Conservation (phyloP, 2,329 filamentous ascomycete genomes). For the Ophiocordyceps camponoti-leonardi region DNA sequence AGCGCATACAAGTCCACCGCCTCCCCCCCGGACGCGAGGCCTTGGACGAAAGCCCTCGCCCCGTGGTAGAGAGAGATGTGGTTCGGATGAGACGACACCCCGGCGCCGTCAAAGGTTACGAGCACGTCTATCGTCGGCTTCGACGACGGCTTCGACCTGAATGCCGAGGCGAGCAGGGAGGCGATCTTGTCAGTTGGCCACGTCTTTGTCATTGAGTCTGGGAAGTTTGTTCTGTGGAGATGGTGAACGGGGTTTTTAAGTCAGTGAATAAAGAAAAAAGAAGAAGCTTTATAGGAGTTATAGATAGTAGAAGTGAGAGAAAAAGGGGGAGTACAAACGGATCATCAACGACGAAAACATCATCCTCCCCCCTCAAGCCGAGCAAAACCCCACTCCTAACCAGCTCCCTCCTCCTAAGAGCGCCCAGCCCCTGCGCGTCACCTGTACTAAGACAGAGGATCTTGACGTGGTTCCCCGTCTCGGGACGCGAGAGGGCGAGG, state of each 20-base stretch:
- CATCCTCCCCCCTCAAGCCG: slow-evolving; percentile 56
- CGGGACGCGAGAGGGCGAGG: slow-evolving; percentile 63
- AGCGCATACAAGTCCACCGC: slow-evolving; percentile 60
- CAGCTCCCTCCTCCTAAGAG: slow-evolving; percentile 68
- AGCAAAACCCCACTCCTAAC: slow-evolving; percentile 62
- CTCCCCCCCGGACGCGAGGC: too few relatives aligned
- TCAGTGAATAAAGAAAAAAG: not conserved
- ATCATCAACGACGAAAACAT: slow-evolving; percentile 75
- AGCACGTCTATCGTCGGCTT: slow-evolving; percentile 49
- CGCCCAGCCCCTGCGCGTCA: slow-evolving; percentile 40
- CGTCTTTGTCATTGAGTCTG: slow-evolving; percentile 67
- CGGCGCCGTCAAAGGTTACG: slow-evolving; percentile 73
- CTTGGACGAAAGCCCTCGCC: too few relatives aligned
- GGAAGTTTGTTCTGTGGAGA: slow-evolving; percentile 40
- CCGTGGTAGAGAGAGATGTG: slow-evolving; percentile 69
- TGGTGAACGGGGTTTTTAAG: not conserved
- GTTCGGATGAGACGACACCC: slow-evolving; percentile 82
- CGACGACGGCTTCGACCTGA: not conserved
- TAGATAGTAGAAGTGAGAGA: not conserved
- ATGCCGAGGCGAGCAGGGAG: slow-evolving; percentile 36
- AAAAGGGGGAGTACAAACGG: slow-evolving; percentile 30
- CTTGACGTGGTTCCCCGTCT: slow-evolving; percentile 76
- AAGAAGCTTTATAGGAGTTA: too few relatives aligned
- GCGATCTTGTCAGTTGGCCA: slow-evolving; percentile 63
- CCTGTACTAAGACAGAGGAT: slow-evolving; percentile 85